A percentile compares a stretch with the other conserved stretches of the same genome.
phyloP scores from a whole-genome alignment of 2,329 filamentous ascomycete species.

The Teratosphaeria gauchensis region DNA sequence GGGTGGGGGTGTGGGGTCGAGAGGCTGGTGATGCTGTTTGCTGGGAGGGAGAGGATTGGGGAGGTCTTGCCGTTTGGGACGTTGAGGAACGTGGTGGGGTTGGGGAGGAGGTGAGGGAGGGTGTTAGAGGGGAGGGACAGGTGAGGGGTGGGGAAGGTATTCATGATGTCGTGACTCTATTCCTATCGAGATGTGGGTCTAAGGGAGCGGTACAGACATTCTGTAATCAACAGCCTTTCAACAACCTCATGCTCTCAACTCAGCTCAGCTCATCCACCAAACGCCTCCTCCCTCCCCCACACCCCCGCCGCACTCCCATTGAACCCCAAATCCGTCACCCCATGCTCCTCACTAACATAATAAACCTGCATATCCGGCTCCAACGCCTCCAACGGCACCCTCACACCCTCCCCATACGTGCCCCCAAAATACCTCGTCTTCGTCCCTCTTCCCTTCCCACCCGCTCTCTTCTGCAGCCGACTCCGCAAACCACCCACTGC shows the following conservation, averaged over 20 bases:
- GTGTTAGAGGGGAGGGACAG: too few relatives aligned
- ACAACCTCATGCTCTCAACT: too few relatives aligned
- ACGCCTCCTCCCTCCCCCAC: conserved; percentile 7
- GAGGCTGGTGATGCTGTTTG: conserved; percentile 82
- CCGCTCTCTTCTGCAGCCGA: conserved; percentile 5
- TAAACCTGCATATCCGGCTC: conserved; percentile 19
- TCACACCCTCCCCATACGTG: conserved; percentile 18
- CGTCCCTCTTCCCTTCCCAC: conserved; percentile 4
- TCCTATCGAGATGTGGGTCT: too few relatives aligned
- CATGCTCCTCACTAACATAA: conserved; percentile 15
- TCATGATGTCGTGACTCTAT: too few relatives aligned
- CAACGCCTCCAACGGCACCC: conserved; percentile 16
- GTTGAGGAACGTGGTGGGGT: conserved; percentile 50
- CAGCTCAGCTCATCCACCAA: not conserved
- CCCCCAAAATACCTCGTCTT: conserved; percentile 19
- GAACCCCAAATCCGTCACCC: conserved; percentile 15
- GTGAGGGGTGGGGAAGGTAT: too few relatives aligned
- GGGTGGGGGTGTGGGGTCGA: conserved; percentile 96
- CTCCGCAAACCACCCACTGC: conserved; percentile 8
- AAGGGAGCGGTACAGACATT: too few relatives aligned
- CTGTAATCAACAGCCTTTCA: too few relatives aligned
- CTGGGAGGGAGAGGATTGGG: conserved; percentile 65
- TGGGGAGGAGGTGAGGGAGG: conserved; percentile 1
- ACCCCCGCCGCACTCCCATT: conserved; percentile 19
- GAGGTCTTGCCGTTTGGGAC: conserved; percentile 87